These are phyloP conservation scores for Phyllostachys edulis DNA, from an alignment of 176 grass and related monocot species.

Conservation along the genomic window DNA sequence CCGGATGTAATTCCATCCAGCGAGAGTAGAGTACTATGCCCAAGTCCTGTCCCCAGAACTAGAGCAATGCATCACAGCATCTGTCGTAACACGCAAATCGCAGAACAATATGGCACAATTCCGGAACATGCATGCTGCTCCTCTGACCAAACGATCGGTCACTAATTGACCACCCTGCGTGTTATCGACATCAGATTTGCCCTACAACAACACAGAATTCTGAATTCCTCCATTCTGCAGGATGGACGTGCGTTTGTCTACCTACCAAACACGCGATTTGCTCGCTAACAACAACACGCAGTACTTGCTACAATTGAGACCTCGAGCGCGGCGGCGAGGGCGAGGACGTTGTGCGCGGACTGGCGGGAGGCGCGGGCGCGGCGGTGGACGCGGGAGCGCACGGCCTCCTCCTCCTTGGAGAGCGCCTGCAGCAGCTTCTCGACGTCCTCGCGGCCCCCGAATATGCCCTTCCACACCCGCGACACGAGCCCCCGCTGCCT, in stretches of 20 bases:
- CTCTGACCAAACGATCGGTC: neutral
- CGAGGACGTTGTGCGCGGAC: slow-evolving; percentile 65
- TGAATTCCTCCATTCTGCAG: neutral
- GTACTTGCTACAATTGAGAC: neutral
- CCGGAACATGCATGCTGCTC: neutral
- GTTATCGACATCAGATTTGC: neutral
- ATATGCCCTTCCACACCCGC: slow-evolving; percentile 78
- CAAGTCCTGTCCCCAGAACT: neutral
- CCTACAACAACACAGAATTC: neutral
- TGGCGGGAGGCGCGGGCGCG: slow-evolving; percentile 62
- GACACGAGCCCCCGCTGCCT: slow-evolving; percentile 56
- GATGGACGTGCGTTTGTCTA: neutral
- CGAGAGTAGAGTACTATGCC: neutral
- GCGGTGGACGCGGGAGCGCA: slow-evolving; percentile 60
- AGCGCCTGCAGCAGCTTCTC: slow-evolving; percentile 85
- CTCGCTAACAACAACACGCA: no score
- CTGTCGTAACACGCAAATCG: neutral
- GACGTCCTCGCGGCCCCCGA: slow-evolving; percentile 64
- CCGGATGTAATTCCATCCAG: neutral
- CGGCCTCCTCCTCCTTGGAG: slow-evolving; percentile 76
- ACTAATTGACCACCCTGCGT: neutral
- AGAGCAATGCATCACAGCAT: neutral
- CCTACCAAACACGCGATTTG: neutral
- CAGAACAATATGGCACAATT: neutral
- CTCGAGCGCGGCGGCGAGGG: slow-evolving; percentile 68